Conservation (phyloP, 805 yeast genomes). For the Candida golubevii region DNA sequence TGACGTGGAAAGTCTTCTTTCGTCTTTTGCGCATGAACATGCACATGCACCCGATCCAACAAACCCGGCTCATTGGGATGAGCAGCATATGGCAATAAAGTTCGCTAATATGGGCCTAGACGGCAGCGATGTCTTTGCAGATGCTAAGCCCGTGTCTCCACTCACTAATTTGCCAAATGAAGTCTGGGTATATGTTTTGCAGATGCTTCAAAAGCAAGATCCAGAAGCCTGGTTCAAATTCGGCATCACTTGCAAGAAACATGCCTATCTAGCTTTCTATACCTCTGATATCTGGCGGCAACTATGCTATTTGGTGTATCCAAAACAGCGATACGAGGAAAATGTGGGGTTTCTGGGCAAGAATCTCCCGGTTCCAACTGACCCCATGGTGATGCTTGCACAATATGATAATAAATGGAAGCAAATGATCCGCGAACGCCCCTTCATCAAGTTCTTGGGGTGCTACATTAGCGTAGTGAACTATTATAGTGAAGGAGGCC, state of each 20-base stretch:
- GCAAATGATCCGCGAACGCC: slow-evolving; percentile 57
- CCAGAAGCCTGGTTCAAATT: slow-evolving; percentile 66
- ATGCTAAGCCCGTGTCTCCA: slow-evolving; percentile 32
- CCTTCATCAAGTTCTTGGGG: slow-evolving; percentile 77
- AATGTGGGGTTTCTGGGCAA: slow-evolving; percentile 37
- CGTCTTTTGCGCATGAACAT: slow-evolving; percentile 29
- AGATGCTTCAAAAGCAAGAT: slow-evolving; percentile 40
- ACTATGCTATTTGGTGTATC: slow-evolving; percentile 48
- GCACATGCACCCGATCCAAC: slow-evolving; percentile 26
- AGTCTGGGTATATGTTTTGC: slow-evolving; percentile 48
- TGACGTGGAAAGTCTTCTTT: slow-evolving; percentile 38
- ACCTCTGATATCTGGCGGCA: slow-evolving; percentile 47
- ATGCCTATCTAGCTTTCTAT: slow-evolving; percentile 56
- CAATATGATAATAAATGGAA: slow-evolving; percentile 38
- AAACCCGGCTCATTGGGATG: slow-evolving; percentile 17
- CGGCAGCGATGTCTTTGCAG: slow-evolving; percentile 8
- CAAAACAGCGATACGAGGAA: slow-evolving; percentile 49
- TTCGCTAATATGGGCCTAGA: slow-evolving; percentile 23
- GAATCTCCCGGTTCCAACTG: slow-evolving; percentile 29
- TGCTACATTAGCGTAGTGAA: slow-evolving; percentile 81
- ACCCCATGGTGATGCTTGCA: slow-evolving; percentile 26
- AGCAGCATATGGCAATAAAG: slow-evolving; percentile 21
- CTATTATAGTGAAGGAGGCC: slow-evolving; percentile 79
- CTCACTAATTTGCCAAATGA: slow-evolving; percentile 49
- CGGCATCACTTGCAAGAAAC: slow-evolving; percentile 53